Conservation (phyloP, 768 basidiomycete species). For the Lyophyllum semitale region DNA sequence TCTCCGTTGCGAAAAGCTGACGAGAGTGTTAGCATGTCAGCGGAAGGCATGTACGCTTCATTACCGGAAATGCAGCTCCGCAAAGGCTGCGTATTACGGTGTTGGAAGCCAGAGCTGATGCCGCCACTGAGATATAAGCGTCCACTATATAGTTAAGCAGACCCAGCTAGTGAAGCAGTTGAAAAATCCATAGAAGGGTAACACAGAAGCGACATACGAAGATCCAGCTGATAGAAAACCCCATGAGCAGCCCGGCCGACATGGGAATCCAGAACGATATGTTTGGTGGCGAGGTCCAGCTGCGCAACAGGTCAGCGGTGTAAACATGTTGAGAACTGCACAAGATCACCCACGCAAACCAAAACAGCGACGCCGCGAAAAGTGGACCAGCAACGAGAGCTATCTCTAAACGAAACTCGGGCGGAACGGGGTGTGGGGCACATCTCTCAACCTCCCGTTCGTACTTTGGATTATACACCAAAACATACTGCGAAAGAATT, state of each 20-base stretch:
- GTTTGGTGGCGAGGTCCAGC: slow-evolving; percentile 60
- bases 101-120: slow-evolving; percentile 56
- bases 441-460: slow-evolving; percentile 40
- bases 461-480: slow-evolving; percentile 52
- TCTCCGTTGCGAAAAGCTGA: slow-evolving; percentile 55
- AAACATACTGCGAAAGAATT: slow-evolving; percentile 38
- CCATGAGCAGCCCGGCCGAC: slow-evolving; percentile 47
- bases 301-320: slow-evolving; percentile 16
- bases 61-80: slow-evolving; percentile 54
- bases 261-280: slow-evolving; percentile 58
- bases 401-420: slow-evolving; percentile 56
- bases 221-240: slow-evolving; percentile 55
- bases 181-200: not conserved
- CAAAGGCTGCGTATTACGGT: slow-evolving; percentile 55
- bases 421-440: slow-evolving; percentile 55
- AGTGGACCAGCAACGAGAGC: slow-evolving; percentile 54
- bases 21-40: slow-evolving; percentile 9
- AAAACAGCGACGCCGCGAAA: slow-evolving; percentile 58
- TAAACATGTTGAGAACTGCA: slow-evolving; percentile 3
- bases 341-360: slow-evolving; percentile 50
- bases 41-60: slow-evolving; percentile 6
- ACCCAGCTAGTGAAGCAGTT: slow-evolving; percentile 39
- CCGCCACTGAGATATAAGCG: slow-evolving; percentile 54
- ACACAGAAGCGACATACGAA: slow-evolving; percentile 42
- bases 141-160: slow-evolving; percentile 66